These are phyloP conservation scores for Ashbya aceris DNA, from an alignment of 1,139 yeast species.

Conservation along the genomic window DNA sequence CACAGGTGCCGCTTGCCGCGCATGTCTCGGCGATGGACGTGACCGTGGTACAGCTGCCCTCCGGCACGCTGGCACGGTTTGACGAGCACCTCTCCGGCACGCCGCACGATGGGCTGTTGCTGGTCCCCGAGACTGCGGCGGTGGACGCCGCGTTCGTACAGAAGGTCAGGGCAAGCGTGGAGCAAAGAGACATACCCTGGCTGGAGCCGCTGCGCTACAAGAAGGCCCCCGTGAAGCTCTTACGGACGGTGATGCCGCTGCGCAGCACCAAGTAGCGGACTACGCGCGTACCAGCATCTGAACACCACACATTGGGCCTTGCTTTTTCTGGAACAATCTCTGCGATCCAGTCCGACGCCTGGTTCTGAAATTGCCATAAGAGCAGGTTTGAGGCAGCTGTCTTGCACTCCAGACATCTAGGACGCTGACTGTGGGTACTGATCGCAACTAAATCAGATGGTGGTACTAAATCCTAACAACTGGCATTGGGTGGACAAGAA, in stretches of 20 bases:
- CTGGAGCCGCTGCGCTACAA: conserved; percentile 16
- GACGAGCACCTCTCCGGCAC: conserved; percentile 4
- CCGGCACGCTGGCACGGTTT: conserved; percentile 13
- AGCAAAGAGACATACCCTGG: conserved; percentile 20
- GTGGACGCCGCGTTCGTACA: conserved; percentile 15
- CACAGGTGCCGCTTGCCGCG: conserved; percentile 24
- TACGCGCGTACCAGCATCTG: no score
- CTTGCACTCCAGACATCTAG: no score
- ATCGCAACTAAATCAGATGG: conserved; percentile 36
- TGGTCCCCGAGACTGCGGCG: conserved; percentile 15
- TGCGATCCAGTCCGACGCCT: no score
- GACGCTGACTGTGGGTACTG: no score
- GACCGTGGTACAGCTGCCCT: conserved; percentile 24
- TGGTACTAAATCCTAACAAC: conserved; percentile 76
- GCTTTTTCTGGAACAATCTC: no score
- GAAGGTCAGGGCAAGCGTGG: conserved; percentile 15
- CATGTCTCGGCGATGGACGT: conserved; percentile 15
- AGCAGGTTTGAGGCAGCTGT: no score
- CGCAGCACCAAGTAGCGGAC: conserved; percentile 1
- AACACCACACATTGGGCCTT: no score
- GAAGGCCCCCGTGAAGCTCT: conserved; percentile 10
- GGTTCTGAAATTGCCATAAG: no score
- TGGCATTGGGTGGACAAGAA: conserved; percentile 87
- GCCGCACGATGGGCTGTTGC: conserved; percentile 19
- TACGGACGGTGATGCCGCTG: conserved; percentile 13